phyloP scores from a whole-genome alignment of 139 green algal genomes.

The Chlorella sorokiniana region DNA sequence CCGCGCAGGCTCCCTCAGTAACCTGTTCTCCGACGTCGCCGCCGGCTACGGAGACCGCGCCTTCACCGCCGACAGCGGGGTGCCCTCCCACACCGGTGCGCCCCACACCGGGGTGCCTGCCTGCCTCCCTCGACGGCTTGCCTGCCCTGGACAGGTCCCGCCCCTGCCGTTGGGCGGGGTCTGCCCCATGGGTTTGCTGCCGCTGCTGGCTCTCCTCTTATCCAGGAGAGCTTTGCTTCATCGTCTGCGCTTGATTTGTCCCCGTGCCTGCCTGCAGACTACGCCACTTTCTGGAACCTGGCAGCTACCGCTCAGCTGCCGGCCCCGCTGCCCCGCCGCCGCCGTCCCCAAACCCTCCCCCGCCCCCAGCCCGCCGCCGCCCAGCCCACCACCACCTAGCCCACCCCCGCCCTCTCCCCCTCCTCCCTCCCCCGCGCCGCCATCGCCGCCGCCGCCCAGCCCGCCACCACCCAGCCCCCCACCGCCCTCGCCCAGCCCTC shows the following conservation, averaged over 20 bases:
- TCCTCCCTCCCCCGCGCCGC: neutral
- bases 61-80: neutral
- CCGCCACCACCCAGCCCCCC: too few relatives aligned
- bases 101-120: neutral
- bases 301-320: neutral
- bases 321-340: neutral
- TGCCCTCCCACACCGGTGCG: neutral
- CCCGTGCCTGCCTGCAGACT: neutral
- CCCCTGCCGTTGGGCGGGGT: too few relatives aligned
- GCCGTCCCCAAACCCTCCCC: neutral
- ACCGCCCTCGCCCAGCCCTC: too few relatives aligned
- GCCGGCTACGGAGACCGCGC: neutral
- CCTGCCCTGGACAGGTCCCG: too few relatives aligned
- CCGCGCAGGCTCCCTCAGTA: conserved; percentile 8
- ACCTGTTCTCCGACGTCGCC: conserved; percentile 2
- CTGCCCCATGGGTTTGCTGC: too few relatives aligned
- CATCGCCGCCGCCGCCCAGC: too few relatives aligned
- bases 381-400: too few relatives aligned
- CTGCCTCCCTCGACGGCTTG: too few relatives aligned
- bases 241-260: neutral
- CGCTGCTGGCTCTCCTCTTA: too few relatives aligned
- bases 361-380: neutral
- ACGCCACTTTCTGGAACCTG: conserved; percentile 21
- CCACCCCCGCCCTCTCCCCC: too few relatives aligned
- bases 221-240: too few relatives aligned